These are phyloP conservation scores for Debaryomyces sp. DNA, from an alignment of 1,139 yeast species.

Conservation along the genomic window DNA sequence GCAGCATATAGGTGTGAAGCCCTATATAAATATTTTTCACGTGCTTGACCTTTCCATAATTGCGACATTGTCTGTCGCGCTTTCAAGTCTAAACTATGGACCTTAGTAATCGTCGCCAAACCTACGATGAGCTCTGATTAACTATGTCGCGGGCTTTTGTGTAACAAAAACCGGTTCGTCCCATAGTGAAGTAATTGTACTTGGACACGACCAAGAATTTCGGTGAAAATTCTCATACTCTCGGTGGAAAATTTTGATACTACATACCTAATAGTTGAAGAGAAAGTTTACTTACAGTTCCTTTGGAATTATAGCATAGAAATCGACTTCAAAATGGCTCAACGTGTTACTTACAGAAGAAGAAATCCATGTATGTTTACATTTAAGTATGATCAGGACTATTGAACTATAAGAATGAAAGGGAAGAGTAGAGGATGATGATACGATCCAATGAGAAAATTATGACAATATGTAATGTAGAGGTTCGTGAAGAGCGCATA, in stretches of 20 bases:
- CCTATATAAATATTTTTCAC: not conserved
- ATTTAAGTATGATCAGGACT: not conserved
- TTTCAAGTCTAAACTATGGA: not conserved
- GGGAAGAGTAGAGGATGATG: not conserved
- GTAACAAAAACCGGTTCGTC: not conserved
- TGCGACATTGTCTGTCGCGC: not conserved
- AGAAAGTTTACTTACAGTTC: constrained; percentile 5
- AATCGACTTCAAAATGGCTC: constrained; percentile 37
- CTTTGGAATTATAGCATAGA: constrained; percentile 8
- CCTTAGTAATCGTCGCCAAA: not conserved
- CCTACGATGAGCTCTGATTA: not conserved
- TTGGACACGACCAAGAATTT: not conserved
- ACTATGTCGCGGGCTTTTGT: not conserved
- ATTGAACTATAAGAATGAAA: not conserved
- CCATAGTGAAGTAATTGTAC: not conserved
- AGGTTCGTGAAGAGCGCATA: not conserved
- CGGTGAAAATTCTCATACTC: constrained; percentile 6
- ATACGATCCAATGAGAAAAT: not conserved
- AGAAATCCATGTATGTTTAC: constrained; percentile 40
- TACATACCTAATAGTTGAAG: not conserved
- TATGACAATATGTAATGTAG: not conserved
- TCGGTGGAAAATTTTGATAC: constrained; percentile 6
- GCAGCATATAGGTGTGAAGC: not conserved
- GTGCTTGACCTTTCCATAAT: not conserved
- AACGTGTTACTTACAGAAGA: constrained; percentile 57